These are phyloP conservation scores for Aphanomyces euteiches DNA, from an alignment of 352 stramenopile genomes.

Conservation along the genomic window DNA sequence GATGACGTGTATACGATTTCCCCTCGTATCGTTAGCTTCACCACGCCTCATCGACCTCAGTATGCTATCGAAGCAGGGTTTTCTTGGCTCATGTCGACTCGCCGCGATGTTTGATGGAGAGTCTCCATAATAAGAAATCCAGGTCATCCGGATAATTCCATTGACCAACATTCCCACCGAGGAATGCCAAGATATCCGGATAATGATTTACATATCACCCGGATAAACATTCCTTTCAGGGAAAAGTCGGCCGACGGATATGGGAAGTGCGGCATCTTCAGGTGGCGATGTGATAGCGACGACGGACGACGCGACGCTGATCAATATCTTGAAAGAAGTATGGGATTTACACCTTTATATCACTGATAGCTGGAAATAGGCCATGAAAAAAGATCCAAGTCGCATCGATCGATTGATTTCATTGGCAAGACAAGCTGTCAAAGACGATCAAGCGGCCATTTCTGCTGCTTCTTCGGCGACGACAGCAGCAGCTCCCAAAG, in stretches of 20 bases:
- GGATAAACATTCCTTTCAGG: no score
- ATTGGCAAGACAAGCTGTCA: not conserved
- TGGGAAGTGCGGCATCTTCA: slow-evolving; percentile 26
- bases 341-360: not conserved
- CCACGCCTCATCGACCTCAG: no score
- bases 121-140: no score
- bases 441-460: not conserved
- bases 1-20: no score
- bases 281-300: slow-evolving; percentile 21
- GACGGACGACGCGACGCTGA: slow-evolving; percentile 24
- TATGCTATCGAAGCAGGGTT: no score
- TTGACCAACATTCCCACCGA: no score
- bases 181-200: not conserved
- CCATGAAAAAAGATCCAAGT: slow-evolving; percentile 28
- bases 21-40: no score
- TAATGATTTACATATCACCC: not conserved
- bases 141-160: no score
- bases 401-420: slow-evolving; percentile 25
- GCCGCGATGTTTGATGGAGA: no score
- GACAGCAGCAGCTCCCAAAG: not conserved
- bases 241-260: not conserved
- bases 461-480: no score
- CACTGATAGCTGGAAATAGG: not conserved
- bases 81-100: no score
- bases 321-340: slow-evolving; percentile 24